A percentile compares a stretch with the other conserved stretches of the same genome.
Evolutionary conservation across 306 rosid genomes (phyloP).

Genomic region (Lathyrus tuberosus): DNA sequence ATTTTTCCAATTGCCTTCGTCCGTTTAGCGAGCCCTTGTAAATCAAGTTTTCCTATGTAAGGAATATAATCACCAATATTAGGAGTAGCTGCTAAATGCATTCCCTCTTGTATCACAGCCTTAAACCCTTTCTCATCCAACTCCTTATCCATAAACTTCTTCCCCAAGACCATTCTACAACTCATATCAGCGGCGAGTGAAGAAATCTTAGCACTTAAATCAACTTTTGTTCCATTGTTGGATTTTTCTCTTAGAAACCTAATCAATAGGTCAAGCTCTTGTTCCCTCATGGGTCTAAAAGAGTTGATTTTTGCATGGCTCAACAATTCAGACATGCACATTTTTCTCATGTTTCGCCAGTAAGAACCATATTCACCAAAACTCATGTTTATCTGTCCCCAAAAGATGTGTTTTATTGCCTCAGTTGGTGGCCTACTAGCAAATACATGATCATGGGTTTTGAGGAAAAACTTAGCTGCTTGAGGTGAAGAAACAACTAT

Average conservation of each 20-base stretch:
- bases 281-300: conserved; percentile 58
- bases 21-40: conserved; percentile 57
- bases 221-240: conserved; percentile 36
- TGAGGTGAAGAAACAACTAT: conserved; percentile 70
- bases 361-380: conserved; percentile 59
- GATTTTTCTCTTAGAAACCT: conserved; percentile 44
- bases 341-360: conserved; percentile 72
- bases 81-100: conserved; percentile 46
- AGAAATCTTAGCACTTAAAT: conserved; percentile 52
- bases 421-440: conserved; percentile 61
- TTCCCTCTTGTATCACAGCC: conserved; percentile 46
- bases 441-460: conserved; percentile 60
- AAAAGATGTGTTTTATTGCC: conserved; percentile 48
- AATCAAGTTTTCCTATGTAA: conserved; percentile 52
- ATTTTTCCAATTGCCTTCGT: conserved; percentile 52
- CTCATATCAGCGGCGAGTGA: conserved; percentile 45
- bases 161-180: conserved; percentile 66
- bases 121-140: conserved; percentile 60
- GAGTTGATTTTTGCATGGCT: conserved; percentile 53
- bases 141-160: conserved; percentile 56
- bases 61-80: conserved; percentile 66
- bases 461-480: conserved; percentile 70
- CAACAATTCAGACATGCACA: conserved; percentile 66
- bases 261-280: conserved; percentile 53
- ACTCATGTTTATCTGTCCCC: conserved; percentile 49